Conservation (phyloP, 768 basidiomycete species). For the Strobilomyces dryophilus region DNA sequence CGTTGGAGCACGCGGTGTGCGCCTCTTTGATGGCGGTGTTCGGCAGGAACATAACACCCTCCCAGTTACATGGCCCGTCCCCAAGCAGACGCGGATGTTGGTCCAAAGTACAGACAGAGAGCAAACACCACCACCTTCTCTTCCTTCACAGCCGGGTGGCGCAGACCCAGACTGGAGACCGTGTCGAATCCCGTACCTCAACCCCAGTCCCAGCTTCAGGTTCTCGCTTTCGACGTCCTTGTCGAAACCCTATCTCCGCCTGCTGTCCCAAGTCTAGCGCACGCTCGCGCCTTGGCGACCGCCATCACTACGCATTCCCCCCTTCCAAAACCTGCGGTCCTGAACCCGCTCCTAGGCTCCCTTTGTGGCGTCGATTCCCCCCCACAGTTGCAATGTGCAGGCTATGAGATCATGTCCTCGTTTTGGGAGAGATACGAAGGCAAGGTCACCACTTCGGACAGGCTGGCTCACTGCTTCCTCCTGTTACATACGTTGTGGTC, state of each 20-base stretch:
- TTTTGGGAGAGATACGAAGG: constrained; percentile 61
- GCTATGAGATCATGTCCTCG: constrained; percentile 67
- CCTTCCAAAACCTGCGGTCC: constrained; percentile 45
- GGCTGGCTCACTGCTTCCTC: constrained; percentile 59
- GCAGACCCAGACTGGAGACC: constrained; percentile 31
- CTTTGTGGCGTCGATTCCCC: constrained; percentile 57
- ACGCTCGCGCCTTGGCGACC: constrained; percentile 58
- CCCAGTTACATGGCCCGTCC: constrained; percentile 27
- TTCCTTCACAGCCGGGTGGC: constrained; percentile 37
- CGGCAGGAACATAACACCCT: constrained; percentile 12
- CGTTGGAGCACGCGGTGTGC: not conserved
- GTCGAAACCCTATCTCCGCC: constrained; percentile 45
- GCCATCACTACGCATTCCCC: constrained; percentile 50
- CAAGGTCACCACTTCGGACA: constrained; percentile 49
- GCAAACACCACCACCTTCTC: constrained; percentile 42
- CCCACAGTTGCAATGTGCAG: constrained; percentile 55
- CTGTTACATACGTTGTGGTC: constrained; percentile 56
- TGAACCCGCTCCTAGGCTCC: constrained; percentile 57
- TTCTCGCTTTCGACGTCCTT: constrained; percentile 40
- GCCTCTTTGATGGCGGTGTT: constrained; percentile 2
- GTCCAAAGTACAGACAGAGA: constrained; percentile 33
- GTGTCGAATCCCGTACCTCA: constrained; percentile 24
- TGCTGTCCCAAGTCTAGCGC: constrained; percentile 59
- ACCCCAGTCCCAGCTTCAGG: constrained; percentile 27
- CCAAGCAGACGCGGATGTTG: constrained; percentile 30